Evolutionary conservation across 2,329 filamentous ascomycete species (phyloP), one percentile per base, ranked within the genome.

Genomic region (Penicillium sp.): DNA sequence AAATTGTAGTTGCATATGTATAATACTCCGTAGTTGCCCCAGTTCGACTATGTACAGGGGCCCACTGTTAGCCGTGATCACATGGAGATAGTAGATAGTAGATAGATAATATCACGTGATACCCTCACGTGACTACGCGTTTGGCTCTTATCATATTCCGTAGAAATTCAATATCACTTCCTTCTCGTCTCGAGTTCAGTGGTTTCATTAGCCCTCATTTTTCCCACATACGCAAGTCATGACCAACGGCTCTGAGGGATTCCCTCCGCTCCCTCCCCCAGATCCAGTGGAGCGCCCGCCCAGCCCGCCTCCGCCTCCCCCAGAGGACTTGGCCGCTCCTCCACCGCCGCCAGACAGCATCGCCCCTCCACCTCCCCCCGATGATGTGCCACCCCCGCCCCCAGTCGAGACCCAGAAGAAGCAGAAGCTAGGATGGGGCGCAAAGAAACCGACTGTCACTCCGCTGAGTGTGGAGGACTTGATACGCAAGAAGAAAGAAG

Each of bases 381-480:
- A 76, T 25, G 76, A 78, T 42, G 62, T 68, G 21, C 75, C 75
- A 13, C 81, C 77, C 6, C 77, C 80, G 21, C 78, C 81, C 21
- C 68, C 71, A 7, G 59, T 65, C 4, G 64, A 72, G 6, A 59
- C 65, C 10, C 72, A 71, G 33, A 78, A 81, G 74, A 79, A 82
- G 66, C 84, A 84, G 69, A 84, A 86, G 67, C 68, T 72, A 51
- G 82, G 83, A 65, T 84, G 80, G 80, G 80, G 79, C 45, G 52
- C 75, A 59, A 77, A 77, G 64, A 62, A 75, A 69, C 68, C 73
- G 47, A 61, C 71, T 7, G 57, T 67, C 4, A 71, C 72, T 7
- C 89, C 89, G 9, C 79, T 96, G 48, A 93, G 91, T 71, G 88
- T 96, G 56, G 92, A 96, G 75, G 90, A 96, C 67, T 83, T 96